Base-by-base conservation (phyloP, 306 rosid genomes). In the Luffa aegyptiaca region DNA sequence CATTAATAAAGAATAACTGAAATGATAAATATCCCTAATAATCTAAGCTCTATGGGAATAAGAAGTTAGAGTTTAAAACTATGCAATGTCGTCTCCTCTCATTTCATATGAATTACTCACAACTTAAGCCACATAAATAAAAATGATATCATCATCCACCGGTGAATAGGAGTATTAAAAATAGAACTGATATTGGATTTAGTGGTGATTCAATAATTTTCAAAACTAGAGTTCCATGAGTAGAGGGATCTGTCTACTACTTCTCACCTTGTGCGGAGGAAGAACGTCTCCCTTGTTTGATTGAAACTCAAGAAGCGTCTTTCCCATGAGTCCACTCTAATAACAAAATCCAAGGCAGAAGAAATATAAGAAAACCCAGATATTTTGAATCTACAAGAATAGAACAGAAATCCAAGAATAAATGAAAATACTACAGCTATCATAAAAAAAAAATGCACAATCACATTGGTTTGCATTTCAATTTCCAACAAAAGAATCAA, bases 321-420 rank as follows among this genome's bases (percentile, higher is more conserved):
- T 92, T 37, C 98, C 98, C 98, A 95, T 95, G 33, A 95, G 92
- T 61, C 97, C 98, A 70, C 96, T 81, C 98, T 95, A 84, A 75
- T 74, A 55, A 80, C 90, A 83, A 37, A 86, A 75, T n/a, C 75
- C 84, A 63, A 33, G 37, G 74, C 81, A 18, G 45, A 77, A 42
- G 18, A 41, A 58, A 76, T 20, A 61, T 37, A 83, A 83, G 75
- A 83, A 75, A 75, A 81, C 62, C 52, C 36, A 56, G 49, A 82
- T 42, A 82, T 62, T 33, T 41, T 51, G 8, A 81, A 69, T 36
- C 26, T 37, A 57, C 4, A 57, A 57, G 37, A 59, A 26, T 1
- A 20, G 26, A 1, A 26, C 36, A 59, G 66, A 63, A 35, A 63
- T 35, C 33, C 16, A 9, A 21, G 39, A 59, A 59, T 10, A 26